phyloP scores from a whole-genome alignment of 1,139 yeast species.

The Yamadazyma diddensiae region DNA sequence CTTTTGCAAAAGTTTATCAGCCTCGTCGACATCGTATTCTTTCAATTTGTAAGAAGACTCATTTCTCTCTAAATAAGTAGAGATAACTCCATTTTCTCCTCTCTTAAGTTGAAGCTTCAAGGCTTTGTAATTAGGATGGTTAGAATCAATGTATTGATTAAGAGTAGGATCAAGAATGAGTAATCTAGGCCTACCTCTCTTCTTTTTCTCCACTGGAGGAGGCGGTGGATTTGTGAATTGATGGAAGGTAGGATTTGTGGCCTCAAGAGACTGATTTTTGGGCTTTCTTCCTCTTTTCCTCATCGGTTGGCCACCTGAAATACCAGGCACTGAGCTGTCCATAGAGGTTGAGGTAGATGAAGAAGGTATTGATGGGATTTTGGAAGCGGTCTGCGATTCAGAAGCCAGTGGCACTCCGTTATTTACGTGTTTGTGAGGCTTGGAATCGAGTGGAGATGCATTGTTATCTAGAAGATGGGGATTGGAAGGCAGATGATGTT shows the following conservation, averaged over 20 bases:
- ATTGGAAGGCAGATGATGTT: constrained; percentile 2
- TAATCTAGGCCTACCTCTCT: constrained; percentile 46
- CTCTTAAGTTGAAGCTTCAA: constrained; percentile 36
- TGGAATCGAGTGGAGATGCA: too few species aligned
- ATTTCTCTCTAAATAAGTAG: constrained; percentile 7
- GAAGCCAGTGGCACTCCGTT: background rate
- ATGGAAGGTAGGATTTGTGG: constrained; percentile 11
- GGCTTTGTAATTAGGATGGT: constrained; percentile 42
- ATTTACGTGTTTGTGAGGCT: constrained; percentile 1
- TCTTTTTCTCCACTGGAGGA: constrained; percentile 24
- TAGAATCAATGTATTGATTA: constrained; percentile 42
- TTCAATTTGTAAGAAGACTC: constrained; percentile 7
- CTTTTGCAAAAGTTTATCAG: constrained; percentile 36
- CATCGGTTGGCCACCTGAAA: constrained; percentile 3
- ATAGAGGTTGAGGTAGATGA: background rate
- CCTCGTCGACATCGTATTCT: constrained; percentile 35
- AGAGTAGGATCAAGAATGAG: constrained; percentile 41
- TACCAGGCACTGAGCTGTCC: constrained; percentile 2
- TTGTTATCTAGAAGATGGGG: too few species aligned
- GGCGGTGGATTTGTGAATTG: constrained; percentile 9
- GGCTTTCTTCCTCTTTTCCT: constrained; percentile 12
- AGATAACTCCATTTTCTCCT: constrained; percentile 12
- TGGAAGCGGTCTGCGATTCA: background rate
- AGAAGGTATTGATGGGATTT: background rate
- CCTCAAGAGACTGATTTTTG: constrained; percentile 9